Conservation (phyloP, 441 rosid genomes). For the Erodium moschatum region DNA sequence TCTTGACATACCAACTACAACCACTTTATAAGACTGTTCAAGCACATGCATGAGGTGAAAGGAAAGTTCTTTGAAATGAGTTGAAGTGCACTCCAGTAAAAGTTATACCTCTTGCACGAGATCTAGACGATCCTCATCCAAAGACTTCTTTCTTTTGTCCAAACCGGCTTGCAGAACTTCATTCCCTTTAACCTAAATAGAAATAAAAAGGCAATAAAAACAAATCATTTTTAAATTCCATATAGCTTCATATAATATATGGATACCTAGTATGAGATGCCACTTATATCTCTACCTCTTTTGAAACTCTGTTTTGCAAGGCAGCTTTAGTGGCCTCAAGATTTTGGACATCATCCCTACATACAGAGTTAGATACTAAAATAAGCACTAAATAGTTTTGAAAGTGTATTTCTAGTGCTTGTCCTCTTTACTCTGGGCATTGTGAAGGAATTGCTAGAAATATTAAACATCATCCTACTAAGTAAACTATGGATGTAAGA, state of each 20-base stretch:
- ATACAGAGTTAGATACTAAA: constrained; percentile 22
- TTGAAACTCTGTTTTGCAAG: constrained; percentile 52
- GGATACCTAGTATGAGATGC: constrained; percentile 17
- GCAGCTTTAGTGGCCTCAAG: constrained; percentile 61
- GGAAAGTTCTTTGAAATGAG: too few species aligned
- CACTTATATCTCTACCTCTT: constrained; percentile 45
- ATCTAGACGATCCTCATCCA: constrained; percentile 60
- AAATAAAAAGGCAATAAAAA: constrained; percentile 11
- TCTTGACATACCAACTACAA: too few species aligned
- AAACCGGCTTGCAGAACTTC: constrained; percentile 48
- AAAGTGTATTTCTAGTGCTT: background rate
- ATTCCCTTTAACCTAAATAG: constrained; percentile 53
- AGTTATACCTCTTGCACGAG: constrained; percentile 72
- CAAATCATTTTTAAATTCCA: constrained; percentile 8
- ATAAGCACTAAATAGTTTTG: background rate
- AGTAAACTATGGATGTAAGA: background rate
- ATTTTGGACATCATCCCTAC: constrained; percentile 58
- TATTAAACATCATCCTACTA: background rate
- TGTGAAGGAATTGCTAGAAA: background rate
- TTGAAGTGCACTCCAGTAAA: background rate
- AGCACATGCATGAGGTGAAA: too few species aligned
- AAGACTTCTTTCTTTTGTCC: constrained; percentile 54
- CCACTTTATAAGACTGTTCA: too few species aligned
- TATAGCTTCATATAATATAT: constrained; percentile 6
- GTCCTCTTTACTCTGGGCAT: background rate